phyloP scores from a whole-genome alignment of 495 filamentous ascomycete genomes.

The Articulospora tetracladia region DNA sequence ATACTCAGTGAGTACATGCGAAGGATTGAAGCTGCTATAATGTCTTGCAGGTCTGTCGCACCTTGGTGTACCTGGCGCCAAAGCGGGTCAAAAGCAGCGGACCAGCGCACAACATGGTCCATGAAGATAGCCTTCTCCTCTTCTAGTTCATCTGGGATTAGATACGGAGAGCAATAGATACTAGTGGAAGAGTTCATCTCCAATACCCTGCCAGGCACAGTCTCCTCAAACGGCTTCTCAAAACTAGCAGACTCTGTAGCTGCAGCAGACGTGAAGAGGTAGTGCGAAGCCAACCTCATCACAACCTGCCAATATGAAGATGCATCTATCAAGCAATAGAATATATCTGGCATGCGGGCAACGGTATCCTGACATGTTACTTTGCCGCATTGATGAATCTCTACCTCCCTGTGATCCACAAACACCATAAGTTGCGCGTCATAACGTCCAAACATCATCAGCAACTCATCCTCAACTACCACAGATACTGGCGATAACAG shows the following conservation, averaged over 20 bases:
- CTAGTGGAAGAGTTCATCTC: background rate
- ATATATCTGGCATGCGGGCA: background rate
- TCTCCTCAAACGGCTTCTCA: background rate
- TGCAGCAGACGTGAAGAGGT: background rate
- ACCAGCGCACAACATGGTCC: background rate
- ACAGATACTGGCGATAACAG: background rate
- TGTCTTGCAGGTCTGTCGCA: background rate
- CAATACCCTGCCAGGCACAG: background rate
- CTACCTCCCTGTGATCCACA: background rate
- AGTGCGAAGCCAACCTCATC: background rate
- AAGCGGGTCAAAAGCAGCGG: background rate
- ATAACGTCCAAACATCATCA: background rate
- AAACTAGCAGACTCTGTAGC: background rate
- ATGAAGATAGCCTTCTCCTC: background rate
- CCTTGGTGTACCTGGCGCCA: background rate
- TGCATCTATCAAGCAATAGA: background rate
- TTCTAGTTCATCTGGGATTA: background rate
- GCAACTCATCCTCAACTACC: background rate
- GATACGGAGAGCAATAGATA: conserved; percentile 2
- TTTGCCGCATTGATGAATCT: background rate
- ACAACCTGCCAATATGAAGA: background rate
- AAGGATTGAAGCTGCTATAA: background rate
- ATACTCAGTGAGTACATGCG: background rate
- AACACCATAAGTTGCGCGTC: background rate
- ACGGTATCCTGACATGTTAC: background rate